These are phyloP conservation scores for Pseudisothecium myosuroides DNA, from an alignment of 225 moss, liverwort and hornwort species.

Conservation along the genomic window DNA sequence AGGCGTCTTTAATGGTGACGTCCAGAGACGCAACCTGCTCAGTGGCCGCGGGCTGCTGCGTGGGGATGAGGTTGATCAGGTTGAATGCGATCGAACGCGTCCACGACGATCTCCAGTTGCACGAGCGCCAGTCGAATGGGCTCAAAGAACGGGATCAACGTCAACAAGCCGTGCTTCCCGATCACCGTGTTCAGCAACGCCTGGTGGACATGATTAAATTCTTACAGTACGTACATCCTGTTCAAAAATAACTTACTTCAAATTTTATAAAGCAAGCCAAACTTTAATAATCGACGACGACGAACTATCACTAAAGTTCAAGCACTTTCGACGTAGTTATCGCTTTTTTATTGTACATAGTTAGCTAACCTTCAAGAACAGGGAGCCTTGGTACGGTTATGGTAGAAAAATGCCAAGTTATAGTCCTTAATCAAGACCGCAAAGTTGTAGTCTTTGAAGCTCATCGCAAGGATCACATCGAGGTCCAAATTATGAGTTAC, in stretches of 20 bases:
- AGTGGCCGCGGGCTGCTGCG: neutral
- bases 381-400: neutral
- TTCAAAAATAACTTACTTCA: neutral
- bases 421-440: neutral
- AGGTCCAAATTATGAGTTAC: neutral
- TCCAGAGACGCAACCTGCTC: neutral
- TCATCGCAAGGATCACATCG: neutral
- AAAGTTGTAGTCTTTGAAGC: neutral
- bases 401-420: neutral
- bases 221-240: no score
- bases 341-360: neutral
- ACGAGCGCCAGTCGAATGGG: neutral
- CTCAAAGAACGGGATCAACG: neutral
- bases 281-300: neutral
- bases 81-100: neutral
- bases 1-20: neutral
- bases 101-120: neutral
- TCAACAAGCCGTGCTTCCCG: neutral
- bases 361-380: neutral
- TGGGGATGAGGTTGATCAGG: neutral
- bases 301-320: neutral
- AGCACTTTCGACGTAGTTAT: neutral
- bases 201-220: neutral
- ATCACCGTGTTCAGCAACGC: neutral
- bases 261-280: no score